phyloP scores from a whole-genome alignment of 495 filamentous ascomycete species.

The Tuber melanosporum region DNA sequence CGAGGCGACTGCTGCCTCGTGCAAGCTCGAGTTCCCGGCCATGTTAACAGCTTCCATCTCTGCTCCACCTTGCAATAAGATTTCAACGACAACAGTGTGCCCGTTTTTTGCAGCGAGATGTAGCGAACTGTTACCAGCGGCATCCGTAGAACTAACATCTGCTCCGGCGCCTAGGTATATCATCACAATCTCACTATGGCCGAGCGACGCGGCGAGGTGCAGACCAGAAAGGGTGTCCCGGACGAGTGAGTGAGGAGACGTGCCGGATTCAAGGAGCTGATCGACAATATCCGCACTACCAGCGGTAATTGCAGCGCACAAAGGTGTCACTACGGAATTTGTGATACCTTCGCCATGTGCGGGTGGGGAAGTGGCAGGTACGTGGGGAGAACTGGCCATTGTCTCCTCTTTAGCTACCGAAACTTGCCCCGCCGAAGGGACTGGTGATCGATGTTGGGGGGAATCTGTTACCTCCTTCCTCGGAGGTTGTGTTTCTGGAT shows the following conservation, averaged over 20 bases:
- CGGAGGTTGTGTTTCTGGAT: not conserved
- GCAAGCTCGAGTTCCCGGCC: slow-evolving; percentile 1
- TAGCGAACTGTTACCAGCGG: not conserved
- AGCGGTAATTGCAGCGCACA: not conserved
- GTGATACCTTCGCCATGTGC: not conserved
- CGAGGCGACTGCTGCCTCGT: not conserved
- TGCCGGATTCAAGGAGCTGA: not conserved
- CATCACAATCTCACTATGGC: not conserved
- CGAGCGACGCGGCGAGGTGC: not conserved
- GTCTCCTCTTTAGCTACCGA: not conserved
- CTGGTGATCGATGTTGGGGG: not conserved
- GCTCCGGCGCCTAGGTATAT: not conserved
- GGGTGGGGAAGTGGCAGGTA: not conserved
- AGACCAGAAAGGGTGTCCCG: not conserved
- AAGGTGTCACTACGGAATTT: not conserved
- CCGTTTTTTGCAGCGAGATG: not conserved
- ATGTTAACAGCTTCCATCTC: not conserved
- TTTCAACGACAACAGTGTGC: not conserved
- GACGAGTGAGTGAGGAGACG: not conserved
- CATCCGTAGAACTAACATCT: not conserved
- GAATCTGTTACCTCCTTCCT: not conserved
- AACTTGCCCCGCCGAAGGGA: not conserved
- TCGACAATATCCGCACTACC: not conserved
- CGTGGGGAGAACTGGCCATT: not conserved
- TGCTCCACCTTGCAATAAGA: not conserved